Evolutionary conservation across 176 grass and related monocot species (phyloP).

Genomic region (Raddia guianensis): DNA sequence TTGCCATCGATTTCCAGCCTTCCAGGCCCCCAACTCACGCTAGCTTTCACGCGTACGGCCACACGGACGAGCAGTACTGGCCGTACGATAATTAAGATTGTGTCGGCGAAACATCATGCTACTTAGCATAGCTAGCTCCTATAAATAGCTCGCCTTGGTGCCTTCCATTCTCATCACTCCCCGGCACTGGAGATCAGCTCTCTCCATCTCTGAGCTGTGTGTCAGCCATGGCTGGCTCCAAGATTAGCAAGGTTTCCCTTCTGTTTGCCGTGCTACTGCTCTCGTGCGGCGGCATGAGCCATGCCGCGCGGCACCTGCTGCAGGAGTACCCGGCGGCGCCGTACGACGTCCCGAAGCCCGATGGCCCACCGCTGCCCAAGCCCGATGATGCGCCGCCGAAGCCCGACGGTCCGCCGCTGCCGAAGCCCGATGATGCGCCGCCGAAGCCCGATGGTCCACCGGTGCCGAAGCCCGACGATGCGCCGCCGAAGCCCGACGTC

Average conservation of each 20-base stretch:
- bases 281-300: background rate
- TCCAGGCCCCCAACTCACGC: background rate
- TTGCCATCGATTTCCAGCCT: background rate
- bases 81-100: background rate
- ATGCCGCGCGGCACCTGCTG: constrained; percentile 32
- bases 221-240: constrained; percentile 21
- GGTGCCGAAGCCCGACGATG: background rate
- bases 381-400: background rate
- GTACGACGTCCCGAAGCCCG: background rate
- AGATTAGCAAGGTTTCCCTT: background rate
- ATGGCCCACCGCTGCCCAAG: background rate
- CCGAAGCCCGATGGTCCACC: background rate
- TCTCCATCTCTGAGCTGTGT: background rate
- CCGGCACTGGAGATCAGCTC: too few species aligned
- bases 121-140: background rate
- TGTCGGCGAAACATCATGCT: background rate
- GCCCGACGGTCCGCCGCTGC: background rate
- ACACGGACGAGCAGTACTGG: background rate
- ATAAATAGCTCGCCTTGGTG: constrained; percentile 17
- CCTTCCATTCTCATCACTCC: constrained; percentile 13
- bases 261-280: constrained; percentile 24
- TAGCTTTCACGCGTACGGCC: background rate
- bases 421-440: background rate
- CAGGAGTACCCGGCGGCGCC: constrained; percentile 4
- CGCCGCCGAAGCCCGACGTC: background rate